Percentiles rank a stretch among this genome's conserved stretches.
Evolutionary conservation across 768 basidiomycete genomes (phyloP).

Genomic region (Mycena galopus): DNA sequence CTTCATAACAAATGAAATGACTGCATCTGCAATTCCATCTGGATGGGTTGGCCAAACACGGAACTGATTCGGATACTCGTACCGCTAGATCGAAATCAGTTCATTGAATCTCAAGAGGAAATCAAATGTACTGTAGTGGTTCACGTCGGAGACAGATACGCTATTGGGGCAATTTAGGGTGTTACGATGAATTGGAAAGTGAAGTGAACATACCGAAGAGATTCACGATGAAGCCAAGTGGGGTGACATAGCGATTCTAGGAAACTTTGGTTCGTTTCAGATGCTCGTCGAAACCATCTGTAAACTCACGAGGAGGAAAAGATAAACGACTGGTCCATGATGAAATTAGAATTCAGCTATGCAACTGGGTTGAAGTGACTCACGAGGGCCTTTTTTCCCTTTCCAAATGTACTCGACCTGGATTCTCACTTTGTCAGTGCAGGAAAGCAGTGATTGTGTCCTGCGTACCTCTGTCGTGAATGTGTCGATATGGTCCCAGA

Average conservation of each 20-base stretch:
- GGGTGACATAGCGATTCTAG: slow-evolving; percentile 77
- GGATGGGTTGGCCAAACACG: background rate
- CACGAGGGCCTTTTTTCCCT: slow-evolving; percentile 59
- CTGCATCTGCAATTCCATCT: slow-evolving; percentile 49
- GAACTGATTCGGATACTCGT: background rate
- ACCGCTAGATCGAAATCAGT: slow-evolving; percentile 15
- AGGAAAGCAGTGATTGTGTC: background rate
- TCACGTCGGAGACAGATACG: slow-evolving; percentile 58
- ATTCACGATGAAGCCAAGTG: slow-evolving; percentile 72
- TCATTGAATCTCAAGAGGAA: background rate
- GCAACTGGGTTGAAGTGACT: slow-evolving; percentile 35
- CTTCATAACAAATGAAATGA: slow-evolving; percentile 65
- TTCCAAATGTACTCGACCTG: slow-evolving; percentile 69
- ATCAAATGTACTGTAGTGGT: slow-evolving; percentile 48
- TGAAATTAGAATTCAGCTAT: background rate
- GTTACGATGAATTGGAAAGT: background rate
- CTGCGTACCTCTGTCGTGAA: slow-evolving; percentile 58
- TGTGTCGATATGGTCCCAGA: slow-evolving; percentile 67
- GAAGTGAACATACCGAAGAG: slow-evolving; percentile 53
- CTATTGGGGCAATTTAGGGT: slow-evolving; percentile 37
- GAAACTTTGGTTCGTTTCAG: background rate
- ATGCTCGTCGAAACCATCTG: no score
- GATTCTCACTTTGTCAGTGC: background rate
- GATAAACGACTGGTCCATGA: slow-evolving; percentile 52
- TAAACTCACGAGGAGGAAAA: slow-evolving; percentile 56